A percentile compares a stretch with the other conserved stretches of the same genome.
These are phyloP conservation scores for Abrus precatorius DNA, from an alignment of 306 rosid genomes.

Conservation along the genomic window DNA sequence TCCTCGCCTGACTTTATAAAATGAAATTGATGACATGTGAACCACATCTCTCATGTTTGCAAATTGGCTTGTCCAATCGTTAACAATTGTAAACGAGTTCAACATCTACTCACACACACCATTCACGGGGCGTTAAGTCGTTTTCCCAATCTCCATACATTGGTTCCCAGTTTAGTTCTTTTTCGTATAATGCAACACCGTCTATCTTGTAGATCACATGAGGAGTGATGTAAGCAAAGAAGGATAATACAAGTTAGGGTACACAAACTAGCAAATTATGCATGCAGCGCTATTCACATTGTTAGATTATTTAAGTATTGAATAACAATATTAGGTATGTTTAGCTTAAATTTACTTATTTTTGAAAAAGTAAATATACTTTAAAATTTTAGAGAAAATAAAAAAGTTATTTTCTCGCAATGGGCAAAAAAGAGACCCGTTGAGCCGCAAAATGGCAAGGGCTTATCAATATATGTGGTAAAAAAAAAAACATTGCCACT, in stretches of 20 bases:
- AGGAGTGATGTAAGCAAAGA: background rate
- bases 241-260: background rate
- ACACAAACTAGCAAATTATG: background rate
- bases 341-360: background rate
- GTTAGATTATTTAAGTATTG: background rate
- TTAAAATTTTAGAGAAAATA: background rate
- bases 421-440: background rate
- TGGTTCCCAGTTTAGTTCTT: background rate
- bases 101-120: background rate
- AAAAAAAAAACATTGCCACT: too few species aligned
- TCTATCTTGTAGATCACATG: background rate
- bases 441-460: background rate
- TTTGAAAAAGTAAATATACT: background rate
- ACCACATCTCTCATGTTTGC: background rate
- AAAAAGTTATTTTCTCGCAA: too few species aligned
- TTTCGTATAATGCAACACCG: background rate
- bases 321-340: background rate
- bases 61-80: background rate
- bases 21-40: background rate
- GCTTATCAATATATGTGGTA: background rate
- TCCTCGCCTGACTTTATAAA: background rate
- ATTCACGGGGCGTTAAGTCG: background rate
- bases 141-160: background rate
- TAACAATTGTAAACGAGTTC: background rate
- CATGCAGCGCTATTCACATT: background rate